Conservation (phyloP, 495 filamentous ascomycete genomes). For the Sabuloglossum arenarium region DNA sequence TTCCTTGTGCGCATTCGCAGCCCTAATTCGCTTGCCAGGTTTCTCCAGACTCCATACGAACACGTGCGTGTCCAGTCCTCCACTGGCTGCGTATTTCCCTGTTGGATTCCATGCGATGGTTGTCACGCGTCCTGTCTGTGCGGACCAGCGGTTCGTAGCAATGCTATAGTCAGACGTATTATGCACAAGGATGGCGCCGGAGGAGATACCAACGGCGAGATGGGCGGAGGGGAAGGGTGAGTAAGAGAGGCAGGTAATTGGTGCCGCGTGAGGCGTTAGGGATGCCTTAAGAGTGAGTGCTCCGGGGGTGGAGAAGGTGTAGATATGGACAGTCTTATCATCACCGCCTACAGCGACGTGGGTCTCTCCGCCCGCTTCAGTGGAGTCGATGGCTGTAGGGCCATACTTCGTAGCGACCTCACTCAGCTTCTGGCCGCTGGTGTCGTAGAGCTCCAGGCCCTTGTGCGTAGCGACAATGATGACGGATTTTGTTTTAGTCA, state of each 20-base stretch:
- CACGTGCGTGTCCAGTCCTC: constrained; percentile 72
- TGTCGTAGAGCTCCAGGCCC: constrained; percentile 41
- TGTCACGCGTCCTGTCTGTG: constrained; percentile 74
- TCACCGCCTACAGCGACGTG: constrained; percentile 58
- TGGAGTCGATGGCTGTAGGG: constrained; percentile 47
- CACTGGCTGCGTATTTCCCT: constrained; percentile 62
- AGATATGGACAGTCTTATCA: constrained; percentile 50
- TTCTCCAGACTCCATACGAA: constrained; percentile 78
- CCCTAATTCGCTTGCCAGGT: constrained; percentile 61
- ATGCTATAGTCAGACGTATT: constrained; percentile 34
- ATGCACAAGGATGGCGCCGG: constrained; percentile 70
- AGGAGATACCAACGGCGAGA: constrained; percentile 63
- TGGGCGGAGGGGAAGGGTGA: constrained; percentile 36
- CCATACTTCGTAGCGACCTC: constrained; percentile 29
- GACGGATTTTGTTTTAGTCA: constrained; percentile 3
- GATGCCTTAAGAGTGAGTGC: constrained; percentile 23
- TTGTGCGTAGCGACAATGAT: constrained; percentile 44
- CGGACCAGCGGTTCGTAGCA: constrained; percentile 65
- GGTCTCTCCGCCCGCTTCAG: constrained; percentile 17
- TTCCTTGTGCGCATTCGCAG: constrained; percentile 77
- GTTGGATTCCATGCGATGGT: constrained; percentile 61
- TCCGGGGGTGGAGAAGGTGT: constrained; percentile 30
- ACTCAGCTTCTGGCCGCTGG: constrained; percentile 32
- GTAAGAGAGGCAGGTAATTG: constrained; percentile 54
- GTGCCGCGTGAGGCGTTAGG: constrained; percentile 29